These are phyloP conservation scores for Asterochloris erici DNA, from an alignment of 139 green algal species.

Conservation along the genomic window DNA sequence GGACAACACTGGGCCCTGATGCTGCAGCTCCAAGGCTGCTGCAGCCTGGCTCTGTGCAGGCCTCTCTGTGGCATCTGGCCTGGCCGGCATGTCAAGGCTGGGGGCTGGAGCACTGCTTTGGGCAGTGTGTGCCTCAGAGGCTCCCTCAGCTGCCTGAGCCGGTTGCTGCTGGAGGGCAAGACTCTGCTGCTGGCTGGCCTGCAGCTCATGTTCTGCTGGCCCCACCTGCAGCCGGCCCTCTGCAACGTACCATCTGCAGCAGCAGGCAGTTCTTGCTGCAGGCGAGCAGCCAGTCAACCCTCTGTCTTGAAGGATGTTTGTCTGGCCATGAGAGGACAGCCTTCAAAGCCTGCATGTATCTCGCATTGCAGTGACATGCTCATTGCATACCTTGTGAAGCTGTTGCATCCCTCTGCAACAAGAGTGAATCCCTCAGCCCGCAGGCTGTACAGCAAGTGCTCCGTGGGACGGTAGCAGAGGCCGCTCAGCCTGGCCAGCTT, in stretches of 20 bases:
- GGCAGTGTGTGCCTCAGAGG: background rate
- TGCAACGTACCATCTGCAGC: conserved; percentile 19
- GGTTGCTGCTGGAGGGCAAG: background rate
- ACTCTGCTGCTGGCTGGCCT: conserved; percentile 7
- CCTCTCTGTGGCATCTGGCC: too few relatives aligned
- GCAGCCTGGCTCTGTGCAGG: too few relatives aligned
- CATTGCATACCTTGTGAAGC: conserved; percentile 36
- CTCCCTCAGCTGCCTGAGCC: background rate
- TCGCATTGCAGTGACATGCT: background rate
- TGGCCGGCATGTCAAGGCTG: too few relatives aligned
- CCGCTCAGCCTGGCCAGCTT: conserved; percentile 41
- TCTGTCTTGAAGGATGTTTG: background rate
- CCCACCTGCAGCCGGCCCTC: background rate
- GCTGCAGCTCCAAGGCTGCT: too few relatives aligned
- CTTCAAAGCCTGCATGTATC: background rate
- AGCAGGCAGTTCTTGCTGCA: background rate
- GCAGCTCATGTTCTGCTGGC: background rate
- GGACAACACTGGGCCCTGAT: too few relatives aligned
- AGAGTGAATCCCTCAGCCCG: conserved; percentile 28
- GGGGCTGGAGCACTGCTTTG: too few relatives aligned
- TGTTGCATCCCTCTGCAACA: conserved; percentile 34
- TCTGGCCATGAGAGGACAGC: background rate
- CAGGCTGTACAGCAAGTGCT: conserved; percentile 22
- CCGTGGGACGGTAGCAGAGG: conserved; percentile 35
- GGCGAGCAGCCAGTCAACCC: background rate